Evolutionary conservation across 75 land plant species (phyloP), one percentile per base, ranked within the genome.

Genomic region (Chamaecyparis obtusa): DNA sequence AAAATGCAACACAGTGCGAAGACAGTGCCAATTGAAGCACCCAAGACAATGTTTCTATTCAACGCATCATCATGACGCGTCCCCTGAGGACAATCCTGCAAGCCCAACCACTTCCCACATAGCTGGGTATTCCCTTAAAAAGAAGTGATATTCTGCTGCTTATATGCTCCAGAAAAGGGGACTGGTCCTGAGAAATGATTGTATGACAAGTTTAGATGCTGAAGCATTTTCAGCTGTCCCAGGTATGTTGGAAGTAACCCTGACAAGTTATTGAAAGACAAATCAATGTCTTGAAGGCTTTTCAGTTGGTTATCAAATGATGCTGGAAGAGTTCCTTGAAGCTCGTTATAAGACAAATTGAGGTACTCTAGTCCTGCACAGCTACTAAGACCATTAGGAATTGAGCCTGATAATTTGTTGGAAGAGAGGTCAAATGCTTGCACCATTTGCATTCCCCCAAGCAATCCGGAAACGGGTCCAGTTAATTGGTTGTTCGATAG

Each of bases 311-410:
- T 57, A n/a, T 88, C 93, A 49, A 98, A 92, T 13, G 81, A 21
- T 8, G 51, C 32, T 14, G 98, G 99, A 71, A 98, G 93, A 37
- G 87, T 87, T 5, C 99, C 98, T 39, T 85, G 54, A 4, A 98
- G 92, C 11, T 91, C 41, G 75, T 98, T 98, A 44, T 81, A 1
- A 13, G 99, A 96, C 13, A 98, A 81, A 75, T 98, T 94, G 11
- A 98, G 85, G 83, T 87, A 32, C 19, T 75, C 74, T 60, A 97
- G 87, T 36, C 87, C 79, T 36, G 87, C n/a, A 24, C 92, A 87
- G 2, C 32, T 76, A 0, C 87, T 83, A 3, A 97, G 91, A 30
- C 84, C 84, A 0, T 64, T 55, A 0, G 98, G 99, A 41, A 97
- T 96, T 14, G 37, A 44, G 3, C 99, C 96, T 8, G 87, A 91